phyloP scores from a whole-genome alignment of 1,139 yeast genomes.

The Yamadazyma diddensiae region DNA sequence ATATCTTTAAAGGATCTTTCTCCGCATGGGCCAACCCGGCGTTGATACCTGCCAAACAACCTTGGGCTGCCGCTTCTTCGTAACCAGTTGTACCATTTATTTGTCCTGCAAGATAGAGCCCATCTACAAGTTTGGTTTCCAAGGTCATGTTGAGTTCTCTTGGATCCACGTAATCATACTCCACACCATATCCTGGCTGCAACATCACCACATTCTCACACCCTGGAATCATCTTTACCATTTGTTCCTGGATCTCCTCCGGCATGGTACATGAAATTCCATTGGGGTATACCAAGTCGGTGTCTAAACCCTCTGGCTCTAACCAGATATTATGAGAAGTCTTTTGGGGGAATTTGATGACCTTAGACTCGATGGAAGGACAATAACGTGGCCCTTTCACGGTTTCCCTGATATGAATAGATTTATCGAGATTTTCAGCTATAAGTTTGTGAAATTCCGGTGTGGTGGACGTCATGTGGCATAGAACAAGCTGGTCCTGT shows the following conservation, averaged over 20 bases:
- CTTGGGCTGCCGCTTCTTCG: conserved; percentile 98
- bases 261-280: conserved; percentile 98
- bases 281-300: conserved; percentile 87
- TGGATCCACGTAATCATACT: conserved; percentile 95
- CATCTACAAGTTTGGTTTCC: conserved; percentile 77
- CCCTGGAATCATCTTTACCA: conserved; percentile 81
- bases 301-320: conserved; percentile 92
- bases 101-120: conserved; percentile 91
- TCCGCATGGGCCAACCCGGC: conserved; percentile 59
- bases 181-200: conserved; percentile 98
- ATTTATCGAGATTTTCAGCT: conserved; percentile 67
- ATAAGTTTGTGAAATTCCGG: conserved; percentile 70
- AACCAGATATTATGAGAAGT: conserved; percentile 83
- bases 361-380: conserved; percentile 92
- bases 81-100: conserved; percentile 99
- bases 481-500: conserved; percentile 55
- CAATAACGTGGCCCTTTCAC: conserved; percentile 97
- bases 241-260: conserved; percentile 75
- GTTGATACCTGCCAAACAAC: conserved; percentile 91
- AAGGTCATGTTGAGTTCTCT: conserved; percentile 74
- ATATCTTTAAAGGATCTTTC: conserved; percentile 50
- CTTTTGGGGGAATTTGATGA: conserved; percentile 77
- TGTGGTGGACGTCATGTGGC: conserved; percentile 81
- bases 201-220: conserved; percentile 82
- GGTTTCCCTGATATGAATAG: conserved; percentile 89